Evolutionary conservation across 1,139 yeast species (phyloP), one percentile per base, ranked within the genome.

Genomic region (Yamadazyma atmosphaerica): DNA sequence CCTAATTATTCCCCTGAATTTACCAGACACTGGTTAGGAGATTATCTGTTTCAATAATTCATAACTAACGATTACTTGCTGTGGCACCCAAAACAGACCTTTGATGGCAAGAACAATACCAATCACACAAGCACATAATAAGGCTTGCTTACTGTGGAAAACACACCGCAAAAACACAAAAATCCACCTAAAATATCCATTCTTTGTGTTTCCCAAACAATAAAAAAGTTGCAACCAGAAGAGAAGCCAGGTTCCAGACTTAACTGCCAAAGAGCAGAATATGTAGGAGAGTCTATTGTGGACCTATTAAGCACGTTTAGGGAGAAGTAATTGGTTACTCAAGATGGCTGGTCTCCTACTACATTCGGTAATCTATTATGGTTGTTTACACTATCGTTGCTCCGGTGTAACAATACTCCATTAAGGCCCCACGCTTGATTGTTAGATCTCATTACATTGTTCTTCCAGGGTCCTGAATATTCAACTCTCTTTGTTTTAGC

Each of bases 301-400:
- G 7, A 14, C 7, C n/a, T 7, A 14, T 28, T 14, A 5, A 28
- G 5, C 4, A 28, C 21, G 21, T 15, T 28, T 28, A 10, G 19
- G 21, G 12, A 16, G 19, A 16, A 14, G 19, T 28, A 28, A 28
- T 16, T 28, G n/a, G 31, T 28, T 28, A 28, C 31, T 13, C 7
- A 15, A 16, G 31, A 28, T 15, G 31, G 31, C 31, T 28, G 31
- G 31, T 28, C 6, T 4, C 19, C 12, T 28, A 5, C 21, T 28
- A 5, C 3, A 10, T 28, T 9, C 4, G 12, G 21, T 6, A 28
- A 10, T 8, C 26, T 23, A 23, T 6, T 23, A n/a, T 11, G n/a
- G 7, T 12, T 12, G 10, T 13, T 4, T 14, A 4, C 10, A 13
- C 5, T 4, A 26, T 13, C 29, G 9, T 6, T 12, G n/a, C 14